A percentile compares a stretch with the other conserved stretches of the same genome.
These are phyloP conservation scores for Malassezia slooffiae DNA, from an alignment of 1,284 basidiomycete genomes.

Conservation along the genomic window DNA sequence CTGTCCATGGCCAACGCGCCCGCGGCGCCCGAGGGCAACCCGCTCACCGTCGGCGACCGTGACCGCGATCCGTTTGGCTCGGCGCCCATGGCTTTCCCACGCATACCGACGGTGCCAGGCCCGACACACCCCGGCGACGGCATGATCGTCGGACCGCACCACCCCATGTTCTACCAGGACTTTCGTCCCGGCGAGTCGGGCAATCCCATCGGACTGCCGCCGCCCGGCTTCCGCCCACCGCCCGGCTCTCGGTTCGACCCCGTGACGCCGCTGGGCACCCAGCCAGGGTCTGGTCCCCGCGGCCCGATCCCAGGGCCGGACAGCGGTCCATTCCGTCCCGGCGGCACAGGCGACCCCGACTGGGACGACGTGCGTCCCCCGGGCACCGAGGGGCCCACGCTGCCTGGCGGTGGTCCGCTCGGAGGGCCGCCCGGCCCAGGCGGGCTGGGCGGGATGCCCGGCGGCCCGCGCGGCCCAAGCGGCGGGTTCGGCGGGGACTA, in stretches of 20 bases:
- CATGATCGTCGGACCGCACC: conserved; percentile 12
- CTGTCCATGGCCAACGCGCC: background rate
- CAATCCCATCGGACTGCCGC: too few relatives aligned
- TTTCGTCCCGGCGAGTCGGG: too few relatives aligned
- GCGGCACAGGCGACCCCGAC: conserved; percentile 7
- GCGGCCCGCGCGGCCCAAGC: too few relatives aligned
- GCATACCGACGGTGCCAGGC: too few relatives aligned
- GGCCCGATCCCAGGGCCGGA: background rate
- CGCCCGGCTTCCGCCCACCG: too few relatives aligned
- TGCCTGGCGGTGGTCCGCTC: too few relatives aligned
- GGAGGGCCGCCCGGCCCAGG: too few relatives aligned
- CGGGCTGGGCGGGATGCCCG: too few relatives aligned
- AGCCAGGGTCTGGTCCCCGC: background rate
- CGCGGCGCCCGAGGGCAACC: background rate
- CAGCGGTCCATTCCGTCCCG: too few relatives aligned
- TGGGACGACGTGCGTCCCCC: conserved; percentile 14
- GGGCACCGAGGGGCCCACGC: too few relatives aligned
- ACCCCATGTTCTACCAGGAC: conserved; percentile 4
- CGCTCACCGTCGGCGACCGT: conserved; percentile 6
- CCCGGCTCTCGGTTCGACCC: conserved; percentile 13
- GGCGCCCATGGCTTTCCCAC: background rate
- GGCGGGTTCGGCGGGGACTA: too few relatives aligned
- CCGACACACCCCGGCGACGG: conserved; percentile 9
- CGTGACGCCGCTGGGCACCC: background rate
- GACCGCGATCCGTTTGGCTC: conserved; percentile 13